A percentile compares a stretch with the other conserved stretches of the same genome.
phyloP scores from a whole-genome alignment of 371 early-diverging fungal species.

The Mucor plumbeus region DNA sequence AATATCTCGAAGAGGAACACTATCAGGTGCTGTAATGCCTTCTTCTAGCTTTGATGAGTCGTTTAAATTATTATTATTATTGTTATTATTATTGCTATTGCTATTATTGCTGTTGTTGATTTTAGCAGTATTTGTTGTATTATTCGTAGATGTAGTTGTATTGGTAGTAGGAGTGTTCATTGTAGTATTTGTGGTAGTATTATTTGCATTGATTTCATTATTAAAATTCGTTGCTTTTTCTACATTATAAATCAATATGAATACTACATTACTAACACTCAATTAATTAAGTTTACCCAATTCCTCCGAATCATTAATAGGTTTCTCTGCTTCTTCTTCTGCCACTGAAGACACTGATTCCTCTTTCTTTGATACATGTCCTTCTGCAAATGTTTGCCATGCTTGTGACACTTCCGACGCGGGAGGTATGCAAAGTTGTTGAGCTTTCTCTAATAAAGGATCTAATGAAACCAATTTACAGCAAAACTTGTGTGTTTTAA shows the following conservation, averaged over 20 bases:
- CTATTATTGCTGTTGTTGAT: background rate
- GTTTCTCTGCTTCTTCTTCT: background rate
- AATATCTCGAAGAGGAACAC: slow-evolving; percentile 64
- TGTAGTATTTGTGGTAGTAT: background rate
- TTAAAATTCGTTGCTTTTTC: background rate
- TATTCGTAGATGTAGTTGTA: background rate
- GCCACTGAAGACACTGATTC: background rate
- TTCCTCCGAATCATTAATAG: background rate
- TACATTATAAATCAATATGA: background rate
- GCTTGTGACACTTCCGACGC: slow-evolving; percentile 26
- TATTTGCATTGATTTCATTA: slow-evolving; percentile 1
- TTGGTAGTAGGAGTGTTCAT: background rate
- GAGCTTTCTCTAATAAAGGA: slow-evolving; percentile 16
- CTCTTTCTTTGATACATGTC: slow-evolving; percentile 8
- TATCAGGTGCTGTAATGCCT: slow-evolving; percentile 16
- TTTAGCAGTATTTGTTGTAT: background rate
- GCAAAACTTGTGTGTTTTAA: slow-evolving; percentile 42
- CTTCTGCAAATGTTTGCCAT: slow-evolving; percentile 20
- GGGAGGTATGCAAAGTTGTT: slow-evolving; percentile 3
- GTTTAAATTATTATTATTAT: slow-evolving; percentile 6
- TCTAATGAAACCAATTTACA: slow-evolving; percentile 31
- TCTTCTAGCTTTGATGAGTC: slow-evolving; percentile 14
- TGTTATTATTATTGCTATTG: background rate
- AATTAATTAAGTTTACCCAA: background rate
- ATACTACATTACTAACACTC: background rate